phyloP scores from a whole-genome alignment of 805 yeast genomes.

The Teunomyces gatunensis region DNA sequence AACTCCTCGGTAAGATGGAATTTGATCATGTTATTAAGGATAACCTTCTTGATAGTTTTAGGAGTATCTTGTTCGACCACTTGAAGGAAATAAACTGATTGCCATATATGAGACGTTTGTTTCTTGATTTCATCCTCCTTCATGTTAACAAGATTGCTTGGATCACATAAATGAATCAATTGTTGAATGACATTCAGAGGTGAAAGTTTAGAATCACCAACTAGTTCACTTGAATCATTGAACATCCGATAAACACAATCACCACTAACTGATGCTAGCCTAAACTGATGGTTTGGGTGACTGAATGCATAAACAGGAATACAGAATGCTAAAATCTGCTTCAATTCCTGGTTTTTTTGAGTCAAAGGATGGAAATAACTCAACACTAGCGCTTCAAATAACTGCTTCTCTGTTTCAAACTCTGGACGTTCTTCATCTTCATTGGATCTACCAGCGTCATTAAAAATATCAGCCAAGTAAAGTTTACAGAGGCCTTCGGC shows the following conservation, averaged over 20 bases:
- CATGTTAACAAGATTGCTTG: slow-evolving; percentile 56
- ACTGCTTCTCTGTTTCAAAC: slow-evolving; percentile 30
- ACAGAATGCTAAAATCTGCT: slow-evolving; percentile 82
- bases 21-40: slow-evolving; percentile 50
- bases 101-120: slow-evolving; percentile 55
- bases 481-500: slow-evolving; percentile 87
- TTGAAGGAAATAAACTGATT: slow-evolving; percentile 53
- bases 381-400: slow-evolving; percentile 67
- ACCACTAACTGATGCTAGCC: slow-evolving; percentile 60
- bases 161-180: slow-evolving; percentile 82
- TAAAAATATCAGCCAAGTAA: slow-evolving; percentile 70
- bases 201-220: slow-evolving; percentile 21
- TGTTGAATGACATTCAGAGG: slow-evolving; percentile 58
- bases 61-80: slow-evolving; percentile 50
- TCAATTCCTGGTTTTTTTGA: slow-evolving; percentile 58
- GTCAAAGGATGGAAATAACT: slow-evolving; percentile 75
- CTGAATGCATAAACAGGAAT: slow-evolving; percentile 86
- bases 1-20: slow-evolving; percentile 33
- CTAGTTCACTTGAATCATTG: slow-evolving; percentile 31
- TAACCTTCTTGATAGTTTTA: slow-evolving; percentile 50
- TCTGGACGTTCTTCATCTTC: slow-evolving; percentile 19
- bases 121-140: slow-evolving; percentile 37
- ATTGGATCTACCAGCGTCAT: slow-evolving; percentile 33
- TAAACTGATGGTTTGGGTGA: slow-evolving; percentile 65
- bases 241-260: slow-evolving; percentile 64